These are phyloP conservation scores for Colletotrichum zoysiae DNA, from an alignment of 2,329 filamentous ascomycete species.

Conservation along the genomic window DNA sequence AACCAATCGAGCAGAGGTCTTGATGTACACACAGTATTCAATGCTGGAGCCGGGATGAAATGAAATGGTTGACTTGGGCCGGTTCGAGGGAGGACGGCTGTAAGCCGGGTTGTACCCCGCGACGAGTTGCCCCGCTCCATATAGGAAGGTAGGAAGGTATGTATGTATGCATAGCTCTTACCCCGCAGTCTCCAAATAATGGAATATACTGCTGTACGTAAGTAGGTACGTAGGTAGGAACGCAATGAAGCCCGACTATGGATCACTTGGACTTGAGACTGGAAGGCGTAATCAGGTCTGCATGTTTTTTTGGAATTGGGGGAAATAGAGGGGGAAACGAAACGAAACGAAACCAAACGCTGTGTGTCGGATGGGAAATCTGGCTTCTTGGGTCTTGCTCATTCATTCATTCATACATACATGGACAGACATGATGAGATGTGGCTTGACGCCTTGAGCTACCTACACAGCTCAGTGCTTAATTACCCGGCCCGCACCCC, in stretches of 20 bases:
- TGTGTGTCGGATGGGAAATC: not conserved
- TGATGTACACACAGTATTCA: not conserved
- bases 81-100: not conserved
- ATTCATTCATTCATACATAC: no score
- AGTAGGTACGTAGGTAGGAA: not conserved
- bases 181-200: constrained; percentile 37
- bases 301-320: not conserved
- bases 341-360: not conserved
- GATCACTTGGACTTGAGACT: not conserved
- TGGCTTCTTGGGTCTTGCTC: not conserved
- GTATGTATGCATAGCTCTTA: constrained; percentile 12
- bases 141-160: no score
- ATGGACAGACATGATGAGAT: not conserved
- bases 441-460: not conserved
- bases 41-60: not conserved
- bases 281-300: no score
- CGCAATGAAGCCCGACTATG: not conserved
- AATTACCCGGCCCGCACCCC: not conserved
- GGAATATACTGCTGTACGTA: not conserved
- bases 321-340: not conserved
- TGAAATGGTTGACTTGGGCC: not conserved
- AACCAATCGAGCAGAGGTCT: not conserved
- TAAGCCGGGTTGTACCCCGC: constrained; percentile 27
- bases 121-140: constrained; percentile 28
- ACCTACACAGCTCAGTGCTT: not conserved